Conservation (phyloP, 257 asterid genomes). For the Solanum medicagineum region DNA sequence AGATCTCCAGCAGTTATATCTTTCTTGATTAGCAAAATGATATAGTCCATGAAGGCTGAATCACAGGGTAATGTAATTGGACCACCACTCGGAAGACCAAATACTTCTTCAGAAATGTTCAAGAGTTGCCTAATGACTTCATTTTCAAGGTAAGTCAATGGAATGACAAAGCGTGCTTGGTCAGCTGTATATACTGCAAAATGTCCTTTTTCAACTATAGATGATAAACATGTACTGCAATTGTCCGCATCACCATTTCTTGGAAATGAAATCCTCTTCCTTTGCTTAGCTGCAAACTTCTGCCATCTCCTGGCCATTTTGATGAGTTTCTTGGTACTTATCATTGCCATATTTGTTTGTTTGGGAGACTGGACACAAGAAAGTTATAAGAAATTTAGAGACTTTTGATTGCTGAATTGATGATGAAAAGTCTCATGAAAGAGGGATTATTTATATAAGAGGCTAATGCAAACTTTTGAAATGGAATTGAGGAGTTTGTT, state of each 20-base stretch:
- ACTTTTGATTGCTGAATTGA: too few species aligned
- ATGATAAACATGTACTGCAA: neutral
- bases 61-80: neutral
- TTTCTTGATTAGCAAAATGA: neutral
- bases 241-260: neutral
- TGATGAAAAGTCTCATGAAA: neutral
- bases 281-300: neutral
- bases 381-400: too few species aligned
- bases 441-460: neutral
- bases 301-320: neutral
- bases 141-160: constrained; percentile 9
- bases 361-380: too few species aligned
- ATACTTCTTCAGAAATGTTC: constrained; percentile 17
- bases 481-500: neutral
- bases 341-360: neutral
- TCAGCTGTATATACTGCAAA: neutral
- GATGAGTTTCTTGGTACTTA: neutral
- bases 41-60: neutral
- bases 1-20: neutral
- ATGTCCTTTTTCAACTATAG: constrained; percentile 1
- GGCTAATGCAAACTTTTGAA: too few species aligned
- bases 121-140: constrained; percentile 5
- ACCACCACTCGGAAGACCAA: neutral
- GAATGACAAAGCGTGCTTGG: constrained; percentile 4
- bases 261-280: neutral